A percentile compares a stretch with the other conserved stretches of the same genome.
These are phyloP conservation scores for Coemansia sp. DNA, from an alignment of 192 early-diverging fungal species.

Conservation along the genomic window DNA sequence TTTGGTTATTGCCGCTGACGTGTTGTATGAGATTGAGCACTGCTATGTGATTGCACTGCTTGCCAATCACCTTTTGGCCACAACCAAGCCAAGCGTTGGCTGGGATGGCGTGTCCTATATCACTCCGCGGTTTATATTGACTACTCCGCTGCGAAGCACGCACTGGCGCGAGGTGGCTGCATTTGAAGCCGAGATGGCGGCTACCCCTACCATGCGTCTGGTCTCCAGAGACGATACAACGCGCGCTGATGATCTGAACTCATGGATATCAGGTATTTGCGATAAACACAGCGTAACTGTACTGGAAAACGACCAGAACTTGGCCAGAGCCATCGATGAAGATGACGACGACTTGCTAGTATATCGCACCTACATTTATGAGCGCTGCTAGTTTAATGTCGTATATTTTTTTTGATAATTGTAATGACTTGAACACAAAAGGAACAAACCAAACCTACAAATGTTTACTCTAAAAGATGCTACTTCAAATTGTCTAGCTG, in stretches of 20 bases:
- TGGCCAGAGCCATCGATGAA: neutral
- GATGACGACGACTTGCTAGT: conserved; percentile 2
- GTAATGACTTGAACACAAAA: neutral
- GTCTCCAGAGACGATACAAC: conserved; percentile 8
- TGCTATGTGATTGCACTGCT: conserved; percentile 17
- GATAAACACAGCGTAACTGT: neutral
- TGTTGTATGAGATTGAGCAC: conserved; percentile 33
- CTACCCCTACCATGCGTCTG: conserved; percentile 4
- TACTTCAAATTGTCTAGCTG: neutral
- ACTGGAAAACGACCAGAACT: neutral
- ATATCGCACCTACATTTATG: conserved; percentile 22
- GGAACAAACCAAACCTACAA: neutral
- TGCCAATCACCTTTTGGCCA: conserved; percentile 16
- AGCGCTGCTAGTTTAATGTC: neutral
- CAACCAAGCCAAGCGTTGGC: neutral
- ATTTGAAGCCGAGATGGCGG: conserved; percentile 28
- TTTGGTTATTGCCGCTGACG: conserved; percentile 25
- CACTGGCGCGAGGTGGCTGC: conserved; percentile 14
- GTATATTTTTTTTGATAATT: neutral
- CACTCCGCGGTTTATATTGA: conserved; percentile 15
- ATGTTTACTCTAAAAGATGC: neutral
- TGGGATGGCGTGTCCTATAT: neutral
- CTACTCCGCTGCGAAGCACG: conserved; percentile 9
- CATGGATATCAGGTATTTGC: conserved; percentile 1
- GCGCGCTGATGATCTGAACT: conserved; percentile 7